Base-by-base conservation (phyloP, 1,284 basidiomycete species). In the Trichosporon faecale region DNA sequence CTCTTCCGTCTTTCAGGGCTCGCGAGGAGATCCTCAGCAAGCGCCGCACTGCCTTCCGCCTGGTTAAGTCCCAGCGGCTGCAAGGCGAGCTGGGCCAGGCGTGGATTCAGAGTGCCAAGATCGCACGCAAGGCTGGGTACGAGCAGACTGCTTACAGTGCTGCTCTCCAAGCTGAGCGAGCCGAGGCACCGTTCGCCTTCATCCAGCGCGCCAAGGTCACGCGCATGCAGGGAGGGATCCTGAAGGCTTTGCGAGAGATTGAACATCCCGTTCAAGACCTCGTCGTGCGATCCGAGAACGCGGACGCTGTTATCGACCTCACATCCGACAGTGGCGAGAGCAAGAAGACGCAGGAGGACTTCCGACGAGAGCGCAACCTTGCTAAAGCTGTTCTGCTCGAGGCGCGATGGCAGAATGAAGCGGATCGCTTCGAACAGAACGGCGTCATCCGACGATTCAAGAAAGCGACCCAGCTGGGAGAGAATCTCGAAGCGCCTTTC, bases 61-160 rank as follows among this genome's bases (percentile, higher is more conserved):
- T 79, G n/a, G 71, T 77, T 65, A 70, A 76, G 63, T 61, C 76
- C 16, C 71, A 73, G 29, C 68, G 68, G 0, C 72, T 81, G n/a
- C 85, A 85, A 46, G 84, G 84, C 9, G 90, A 92, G 74, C 89
- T 95, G 40, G 92, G 93, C 1, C 87, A 88, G 66, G 89, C 93
- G 0, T 99, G 97, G 97, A 88, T 99, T 16, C 87, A 89, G 21
- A 98, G 93, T 69, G 91, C 95, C 18, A 98, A 97, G 80, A 95
- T 95, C 71, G 96, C 97, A 14, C 87, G 97, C 65, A 98, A 97
- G 79, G 93, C 95, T 0, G 92, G 93, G 0, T 96, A 99, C 81
- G 91, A 89, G 85, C 97, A 99, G 84, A 98, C 96, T 0, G 95
- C 97, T 2, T 99, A 99, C 80, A 98, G 93, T 77, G 95, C 97